Conservation (phyloP, 1,284 basidiomycete genomes). For the Moniliophthora roreri region DNA sequence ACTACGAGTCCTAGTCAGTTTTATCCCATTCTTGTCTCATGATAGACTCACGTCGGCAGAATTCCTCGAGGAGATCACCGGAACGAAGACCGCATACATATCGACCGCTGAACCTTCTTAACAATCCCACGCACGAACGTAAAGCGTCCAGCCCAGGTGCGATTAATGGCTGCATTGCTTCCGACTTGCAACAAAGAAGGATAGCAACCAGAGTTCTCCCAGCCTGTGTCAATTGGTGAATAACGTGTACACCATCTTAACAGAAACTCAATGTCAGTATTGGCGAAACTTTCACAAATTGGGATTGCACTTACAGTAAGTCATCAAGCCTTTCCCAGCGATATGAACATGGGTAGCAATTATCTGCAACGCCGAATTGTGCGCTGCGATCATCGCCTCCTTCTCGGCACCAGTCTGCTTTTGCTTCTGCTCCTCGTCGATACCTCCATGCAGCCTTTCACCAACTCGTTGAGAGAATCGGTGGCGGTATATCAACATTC, state of each 20-base stretch:
- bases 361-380: slow-evolving; percentile 75
- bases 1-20: slow-evolving; percentile 42
- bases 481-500: slow-evolving; percentile 78
- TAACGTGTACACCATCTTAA: slow-evolving; percentile 87
- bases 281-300: slow-evolving; percentile 9
- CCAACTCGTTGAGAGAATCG: slow-evolving; percentile 72
- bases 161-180: slow-evolving; percentile 69
- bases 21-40: slow-evolving; percentile 14
- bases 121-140: slow-evolving; percentile 79
- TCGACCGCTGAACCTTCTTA: slow-evolving; percentile 76
- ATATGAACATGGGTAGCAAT: slow-evolving; percentile 82
- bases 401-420: slow-evolving; percentile 60
- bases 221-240: slow-evolving; percentile 91
- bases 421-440: slow-evolving; percentile 50
- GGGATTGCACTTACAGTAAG: slow-evolving; percentile 69
- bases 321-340: slow-evolving; percentile 87
- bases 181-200: slow-evolving; percentile 75
- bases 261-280: slow-evolving; percentile 14
- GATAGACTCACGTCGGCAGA: slow-evolving; percentile 78
- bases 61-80: slow-evolving; percentile 90
- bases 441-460: slow-evolving; percentile 52
- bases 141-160: slow-evolving; percentile 80
- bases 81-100: slow-evolving; percentile 86
- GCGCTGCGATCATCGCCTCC: slow-evolving; percentile 69
- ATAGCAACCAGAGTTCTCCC: slow-evolving; percentile 85